Conservation (phyloP, 495 filamentous ascomycete genomes). For the Penicillium roqueforti region DNA sequence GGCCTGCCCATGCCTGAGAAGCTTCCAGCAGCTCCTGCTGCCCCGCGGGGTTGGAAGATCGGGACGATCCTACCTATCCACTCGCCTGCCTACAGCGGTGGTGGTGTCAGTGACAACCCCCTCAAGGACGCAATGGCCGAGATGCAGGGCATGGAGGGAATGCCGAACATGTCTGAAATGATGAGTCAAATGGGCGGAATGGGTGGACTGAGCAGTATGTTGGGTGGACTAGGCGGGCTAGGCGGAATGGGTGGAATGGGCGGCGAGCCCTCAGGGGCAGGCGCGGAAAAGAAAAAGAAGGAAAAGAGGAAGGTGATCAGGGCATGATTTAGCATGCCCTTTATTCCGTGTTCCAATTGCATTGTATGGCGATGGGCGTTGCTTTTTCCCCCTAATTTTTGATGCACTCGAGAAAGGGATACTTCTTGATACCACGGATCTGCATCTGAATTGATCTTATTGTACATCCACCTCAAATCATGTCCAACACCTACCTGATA, state of each 20-base stretch:
- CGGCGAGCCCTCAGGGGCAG: conserved; percentile 34
- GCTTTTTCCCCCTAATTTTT: conserved; percentile 16
- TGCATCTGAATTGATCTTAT: conserved; percentile 4
- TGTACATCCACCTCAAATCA: conserved; percentile 2
- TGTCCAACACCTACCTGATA: background rate
- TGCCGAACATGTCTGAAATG: conserved; percentile 35
- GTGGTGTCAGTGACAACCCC: conserved; percentile 92
- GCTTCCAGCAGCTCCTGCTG: conserved; percentile 63
- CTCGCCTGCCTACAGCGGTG: conserved; percentile 81
- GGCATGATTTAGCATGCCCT: conserved; percentile 24
- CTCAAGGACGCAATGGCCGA: conserved; percentile 97
- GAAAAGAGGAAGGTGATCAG: conserved; percentile 48
- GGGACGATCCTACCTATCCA: conserved; percentile 77
- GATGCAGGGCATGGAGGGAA: conserved; percentile 63
- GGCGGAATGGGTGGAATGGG: conserved; percentile 32
- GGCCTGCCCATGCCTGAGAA: conserved; percentile 63
- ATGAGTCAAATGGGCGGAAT: conserved; percentile 25
- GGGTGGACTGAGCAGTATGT: conserved; percentile 36
- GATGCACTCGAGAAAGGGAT: conserved; percentile 18
- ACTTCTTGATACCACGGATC: conserved; percentile 7
- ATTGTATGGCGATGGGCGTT: conserved; percentile 41
- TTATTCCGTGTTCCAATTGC: conserved; percentile 23
- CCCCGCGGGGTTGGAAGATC: conserved; percentile 92
- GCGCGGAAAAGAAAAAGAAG: conserved; percentile 46
- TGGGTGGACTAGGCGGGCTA: conserved; percentile 29